Percentiles rank a stretch among this genome's conserved stretches.
Evolutionary conservation across 148 eudicot genomes (phyloP).

Genomic region (Fagopyrum homotropicum): DNA sequence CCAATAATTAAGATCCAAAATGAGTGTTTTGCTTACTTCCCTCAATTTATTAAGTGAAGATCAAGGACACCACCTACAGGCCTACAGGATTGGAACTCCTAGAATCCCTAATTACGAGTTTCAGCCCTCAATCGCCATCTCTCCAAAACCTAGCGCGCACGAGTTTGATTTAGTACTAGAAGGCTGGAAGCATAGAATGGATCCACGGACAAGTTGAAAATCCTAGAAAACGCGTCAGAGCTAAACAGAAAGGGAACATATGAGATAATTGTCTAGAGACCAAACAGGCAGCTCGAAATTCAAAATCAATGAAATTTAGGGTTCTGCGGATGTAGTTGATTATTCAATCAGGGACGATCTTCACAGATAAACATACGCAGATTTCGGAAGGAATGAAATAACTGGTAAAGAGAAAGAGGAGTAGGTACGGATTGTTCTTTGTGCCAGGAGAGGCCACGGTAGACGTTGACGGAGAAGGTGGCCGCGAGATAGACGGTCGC

Average conservation of each 20-base stretch:
- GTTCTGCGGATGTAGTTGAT: neutral
- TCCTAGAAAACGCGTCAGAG: neutral
- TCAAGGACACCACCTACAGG: neutral
- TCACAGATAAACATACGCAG: neutral
- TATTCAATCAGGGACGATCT: neutral
- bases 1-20: no score
- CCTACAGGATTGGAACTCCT: neutral
- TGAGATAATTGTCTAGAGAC: neutral
- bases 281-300: neutral
- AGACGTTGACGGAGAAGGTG: slow-evolving; percentile 80
- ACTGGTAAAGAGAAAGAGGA: neutral
- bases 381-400: neutral
- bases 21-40: no score
- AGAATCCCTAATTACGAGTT: neutral
- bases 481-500: slow-evolving; percentile 72
- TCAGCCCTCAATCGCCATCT: neutral
- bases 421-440: slow-evolving; percentile 45
- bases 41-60: neutral
- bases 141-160: neutral
- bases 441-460: slow-evolving; percentile 91
- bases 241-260: neutral
- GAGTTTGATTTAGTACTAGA: neutral
- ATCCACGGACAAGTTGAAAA: neutral
- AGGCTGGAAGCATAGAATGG: neutral
- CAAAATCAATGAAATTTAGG: neutral